Conservation (phyloP, 345 rosid genomes). For the Combretum micranthum region DNA sequence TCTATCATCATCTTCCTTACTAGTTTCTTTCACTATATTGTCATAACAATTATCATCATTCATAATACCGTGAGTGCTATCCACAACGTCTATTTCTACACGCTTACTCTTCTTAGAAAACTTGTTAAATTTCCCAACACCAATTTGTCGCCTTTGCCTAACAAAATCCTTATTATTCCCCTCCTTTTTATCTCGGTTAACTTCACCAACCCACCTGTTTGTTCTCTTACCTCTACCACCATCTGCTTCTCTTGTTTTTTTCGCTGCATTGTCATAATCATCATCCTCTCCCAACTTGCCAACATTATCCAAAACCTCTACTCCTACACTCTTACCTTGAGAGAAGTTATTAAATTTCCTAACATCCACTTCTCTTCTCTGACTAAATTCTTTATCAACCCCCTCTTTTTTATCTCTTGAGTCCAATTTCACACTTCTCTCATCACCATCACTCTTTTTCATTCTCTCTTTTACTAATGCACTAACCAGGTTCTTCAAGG, state of each 20-base stretch:
- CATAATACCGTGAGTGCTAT: no score
- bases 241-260: background rate
- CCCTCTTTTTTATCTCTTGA: no score
- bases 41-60: no score
- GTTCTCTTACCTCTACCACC: slow-evolving; percentile 3
- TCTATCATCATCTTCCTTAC: background rate
- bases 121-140: no score
- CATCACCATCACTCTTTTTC: slow-evolving; percentile 13
- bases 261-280: slow-evolving; percentile 1
- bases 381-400: slow-evolving; percentile 6
- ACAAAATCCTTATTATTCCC: background rate
- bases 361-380: slow-evolving; percentile 15
- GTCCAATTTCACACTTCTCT: no score
- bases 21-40: no score
- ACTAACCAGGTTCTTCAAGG: slow-evolving; percentile 14
- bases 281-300: slow-evolving; percentile 2
- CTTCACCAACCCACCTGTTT: no score
- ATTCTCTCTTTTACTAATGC: slow-evolving; percentile 22
- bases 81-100: no score
- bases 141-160: background rate
- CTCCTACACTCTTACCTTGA: background rate
- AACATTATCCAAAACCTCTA: background rate
- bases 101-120: no score
- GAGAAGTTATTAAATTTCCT: background rate
- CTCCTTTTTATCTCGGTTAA: no score